Percentiles rank a stretch among this genome's conserved stretches.
phyloP scores from a whole-genome alignment of 73 alveolate species.

The Paramecium bursaria region DNA sequence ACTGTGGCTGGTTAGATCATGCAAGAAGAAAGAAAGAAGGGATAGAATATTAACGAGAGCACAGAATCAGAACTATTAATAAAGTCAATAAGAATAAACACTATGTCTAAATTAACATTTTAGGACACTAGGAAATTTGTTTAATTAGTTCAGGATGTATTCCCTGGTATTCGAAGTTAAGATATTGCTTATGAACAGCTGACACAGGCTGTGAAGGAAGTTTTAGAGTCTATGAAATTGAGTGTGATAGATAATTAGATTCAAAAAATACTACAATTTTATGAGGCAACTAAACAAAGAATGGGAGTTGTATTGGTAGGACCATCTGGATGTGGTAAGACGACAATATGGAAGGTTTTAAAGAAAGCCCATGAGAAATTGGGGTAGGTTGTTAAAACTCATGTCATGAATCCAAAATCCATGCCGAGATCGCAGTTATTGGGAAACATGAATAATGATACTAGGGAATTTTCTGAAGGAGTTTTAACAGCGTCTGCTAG shows the following conservation, averaged over 20 bases:
- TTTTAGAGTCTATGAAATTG: constrained; percentile 88
- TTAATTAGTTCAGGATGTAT: constrained; percentile 91
- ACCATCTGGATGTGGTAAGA: constrained; percentile 99
- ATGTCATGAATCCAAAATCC: constrained; percentile 99
- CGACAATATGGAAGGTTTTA: constrained; percentile 99
- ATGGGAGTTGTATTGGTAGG: constrained; percentile 99
- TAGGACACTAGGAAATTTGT: constrained; percentile 96
- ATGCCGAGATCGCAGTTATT: constrained; percentile 98
- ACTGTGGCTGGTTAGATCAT: constrained; percentile 98
- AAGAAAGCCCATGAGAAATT: constrained; percentile 97
- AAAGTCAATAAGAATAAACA: constrained; percentile 98
- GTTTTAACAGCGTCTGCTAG: constrained; percentile 99
- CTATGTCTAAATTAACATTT: constrained; percentile 98
- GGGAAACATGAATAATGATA: constrained; percentile 99
- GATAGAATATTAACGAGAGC: constrained; percentile 75
- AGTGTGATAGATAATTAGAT: constrained; percentile 95
- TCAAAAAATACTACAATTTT: constrained; percentile 97
- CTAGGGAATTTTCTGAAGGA: constrained; percentile 99
- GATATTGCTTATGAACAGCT: constrained; percentile 98
- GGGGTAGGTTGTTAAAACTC: constrained; percentile 87
- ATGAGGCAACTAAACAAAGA: constrained; percentile 99
- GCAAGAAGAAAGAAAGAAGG: constrained; percentile 92
- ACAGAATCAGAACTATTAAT: constrained; percentile 90
- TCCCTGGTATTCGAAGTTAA: constrained; percentile 93
- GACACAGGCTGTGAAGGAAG: constrained; percentile 94